Base-by-base conservation (phyloP, 352 stramenopile species). In the Aphanomyces stellatus region DNA sequence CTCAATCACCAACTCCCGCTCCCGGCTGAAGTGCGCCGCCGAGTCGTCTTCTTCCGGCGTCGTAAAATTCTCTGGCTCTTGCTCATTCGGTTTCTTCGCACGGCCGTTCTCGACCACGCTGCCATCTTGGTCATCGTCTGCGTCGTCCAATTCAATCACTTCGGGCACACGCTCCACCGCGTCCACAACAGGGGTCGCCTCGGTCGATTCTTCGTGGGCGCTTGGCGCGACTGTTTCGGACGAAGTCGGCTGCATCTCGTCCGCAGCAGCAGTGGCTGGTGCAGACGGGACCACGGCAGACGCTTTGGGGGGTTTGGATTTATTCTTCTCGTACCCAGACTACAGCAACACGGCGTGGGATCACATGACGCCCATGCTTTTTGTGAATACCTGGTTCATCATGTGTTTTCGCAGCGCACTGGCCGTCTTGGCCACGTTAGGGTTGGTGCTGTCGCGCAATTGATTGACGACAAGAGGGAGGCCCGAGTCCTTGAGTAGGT, bases 341-440 rank as follows among this genome's bases (percentile, higher is more conserved):
- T 64, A 48, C 30, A 24, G 15, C n/a, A n/a, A n/a, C n/a, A n/a
- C n/a, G n/a, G n/a, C n/a, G n/a, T n/a, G n/a, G n/a, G n/a, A n/a
- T n/a, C n/a, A n/a, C n/a, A n/a, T n/a, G n/a, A n/a, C 37, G 17
- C 37, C 19, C 19, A 57, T 4, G 19, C 13, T 5, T 8, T 11
- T 15, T 8, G 25, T 56, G 33, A 28, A 31, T 51, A 64, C 55
- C 6, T 46, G 55, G 2, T 75, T 74, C 27, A 91, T 92, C 69
- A 91, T 71, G 69, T 91, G 82, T 69, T 89, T 91, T 56, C 85
- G 81, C 56, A 93, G 69, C 7, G 81, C 82, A 57, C 82, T 93
- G 1, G 85, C 82, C 1, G 85, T 89, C 42, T 84, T 70, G 0
- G 79, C 78, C 0, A 93, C 79, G 1, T 82, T 90, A 3, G 82